Conservation (phyloP, 352 stramenopile genomes). For the Pythium vanterpoolii region DNA sequence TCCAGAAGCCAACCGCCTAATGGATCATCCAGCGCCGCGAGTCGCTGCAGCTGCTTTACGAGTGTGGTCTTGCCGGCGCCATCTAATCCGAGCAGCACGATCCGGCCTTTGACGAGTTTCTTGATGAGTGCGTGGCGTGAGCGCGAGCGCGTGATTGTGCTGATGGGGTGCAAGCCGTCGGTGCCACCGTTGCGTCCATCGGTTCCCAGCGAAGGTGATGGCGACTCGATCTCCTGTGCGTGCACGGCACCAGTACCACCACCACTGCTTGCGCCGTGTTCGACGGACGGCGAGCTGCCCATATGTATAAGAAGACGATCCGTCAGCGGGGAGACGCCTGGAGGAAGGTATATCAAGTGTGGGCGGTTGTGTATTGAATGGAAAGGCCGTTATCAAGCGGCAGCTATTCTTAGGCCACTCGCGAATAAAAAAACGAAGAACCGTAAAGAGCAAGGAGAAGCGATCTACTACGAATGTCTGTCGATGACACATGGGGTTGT, state of each 20-base stretch:
- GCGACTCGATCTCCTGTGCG: not conserved
- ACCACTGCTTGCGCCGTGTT: not conserved
- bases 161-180: not conserved
- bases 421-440: no score
- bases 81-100: constrained; percentile 55
- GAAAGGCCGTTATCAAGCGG: not conserved
- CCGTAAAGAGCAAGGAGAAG: not conserved
- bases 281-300: constrained; percentile 10
- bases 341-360: not conserved
- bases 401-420: not conserved
- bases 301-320: not conserved
- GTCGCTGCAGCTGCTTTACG: constrained; percentile 35
- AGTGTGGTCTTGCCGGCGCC: constrained; percentile 61
- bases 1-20: not conserved
- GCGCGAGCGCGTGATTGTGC: not conserved
- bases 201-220: not conserved
- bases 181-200: constrained; percentile 4
- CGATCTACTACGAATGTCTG: not conserved
- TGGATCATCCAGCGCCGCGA: constrained; percentile 24
- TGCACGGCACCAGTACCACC: not conserved
- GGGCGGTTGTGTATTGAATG: not conserved
- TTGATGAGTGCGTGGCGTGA: constrained; percentile 31
- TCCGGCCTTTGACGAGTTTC: constrained; percentile 36
- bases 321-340: no score
- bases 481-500: not conserved